Evolutionary conservation across 305 asterid genomes (phyloP).

Genomic region (Withania somnifera): DNA sequence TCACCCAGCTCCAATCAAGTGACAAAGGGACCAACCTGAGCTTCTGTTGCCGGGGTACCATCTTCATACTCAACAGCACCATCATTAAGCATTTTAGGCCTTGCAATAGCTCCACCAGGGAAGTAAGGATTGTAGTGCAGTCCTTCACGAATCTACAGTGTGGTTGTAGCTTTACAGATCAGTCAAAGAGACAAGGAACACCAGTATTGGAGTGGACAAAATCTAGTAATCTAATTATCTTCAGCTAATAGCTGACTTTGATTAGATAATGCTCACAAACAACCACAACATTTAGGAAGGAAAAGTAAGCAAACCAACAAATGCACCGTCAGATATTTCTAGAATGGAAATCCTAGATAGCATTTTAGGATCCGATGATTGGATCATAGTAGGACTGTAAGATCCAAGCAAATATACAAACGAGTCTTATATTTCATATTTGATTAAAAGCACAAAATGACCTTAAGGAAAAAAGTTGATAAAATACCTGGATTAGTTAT

Average conservation of each 20-base stretch:
- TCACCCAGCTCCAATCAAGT: background rate
- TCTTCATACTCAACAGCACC: slow-evolving; percentile 91
- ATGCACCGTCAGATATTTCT: background rate
- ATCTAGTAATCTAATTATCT: background rate
- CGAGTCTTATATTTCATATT: background rate
- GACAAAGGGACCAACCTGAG: slow-evolving; percentile 40
- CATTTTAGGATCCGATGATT: background rate
- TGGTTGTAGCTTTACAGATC: slow-evolving; percentile 9
- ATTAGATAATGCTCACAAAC: background rate
- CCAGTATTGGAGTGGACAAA: background rate
- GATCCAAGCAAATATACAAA: background rate
- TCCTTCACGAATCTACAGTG: slow-evolving; percentile 67
- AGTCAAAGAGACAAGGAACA: background rate
- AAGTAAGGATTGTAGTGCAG: slow-evolving; percentile 83
- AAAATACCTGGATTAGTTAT: background rate
- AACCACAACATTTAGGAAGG: background rate
- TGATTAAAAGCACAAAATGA: background rate
- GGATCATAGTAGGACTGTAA: background rate
- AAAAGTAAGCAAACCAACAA: background rate
- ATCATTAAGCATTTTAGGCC: slow-evolving; percentile 90
- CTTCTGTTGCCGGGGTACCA: slow-evolving; percentile 79
- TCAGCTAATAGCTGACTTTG: background rate
- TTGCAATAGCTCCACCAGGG: slow-evolving; percentile 93
- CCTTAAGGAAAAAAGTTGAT: background rate
- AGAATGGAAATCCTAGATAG: background rate